Base-by-base conservation (phyloP, 1,284 basidiomycete genomes). In the Vanrija sp. region DNA sequence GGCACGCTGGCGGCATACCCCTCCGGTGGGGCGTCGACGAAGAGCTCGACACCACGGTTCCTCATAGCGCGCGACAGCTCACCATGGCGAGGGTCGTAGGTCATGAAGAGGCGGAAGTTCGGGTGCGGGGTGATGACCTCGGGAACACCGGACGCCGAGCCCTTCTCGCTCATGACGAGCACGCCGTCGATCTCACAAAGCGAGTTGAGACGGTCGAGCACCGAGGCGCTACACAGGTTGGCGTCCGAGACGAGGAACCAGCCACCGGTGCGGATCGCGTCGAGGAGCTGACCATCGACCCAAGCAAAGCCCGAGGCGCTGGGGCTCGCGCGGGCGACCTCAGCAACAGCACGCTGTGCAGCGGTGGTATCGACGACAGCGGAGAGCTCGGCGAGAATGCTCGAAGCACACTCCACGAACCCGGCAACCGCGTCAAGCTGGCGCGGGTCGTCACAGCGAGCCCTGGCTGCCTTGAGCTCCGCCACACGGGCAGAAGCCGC, bases 41-140 rank as follows among this genome's bases (percentile, higher is more conserved):
- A 83, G 38, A 98, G 83, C 74, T 99, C 96, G 43, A 98, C 81
- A 38, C 95, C 96, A 63, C 96, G 86, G 74, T 99, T 99, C 42
- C 96, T 86, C 96, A 99, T 99, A 1, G 96, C 96, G 39, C 96
- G 83, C 7, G 95, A 98, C 10, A 99, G 80, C 76, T 99, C 96
- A 47, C 96, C 97, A 63, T 88, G 83, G 58, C 86, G 85, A 19
- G 92, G 88, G 69, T 99, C 91, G 55, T 96, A 85, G 5, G 87
- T 85, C 92, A 99, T 96, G 76, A 98, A 89, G 9, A 99, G 80
- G 34, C 94, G 83, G 79, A 99, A 99, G 65, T 87, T 80, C 1
- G 87, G 83, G 73, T 98, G 93, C 1, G 96, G 94, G 25, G 76
- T 81, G 58, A 98, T 78, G 48, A 86, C 76, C 63, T 89, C 85